Evolutionary conservation across 345 rosid genomes (phyloP), one percentile per base, ranked within the genome.

Genomic region (Citrus glauca): DNA sequence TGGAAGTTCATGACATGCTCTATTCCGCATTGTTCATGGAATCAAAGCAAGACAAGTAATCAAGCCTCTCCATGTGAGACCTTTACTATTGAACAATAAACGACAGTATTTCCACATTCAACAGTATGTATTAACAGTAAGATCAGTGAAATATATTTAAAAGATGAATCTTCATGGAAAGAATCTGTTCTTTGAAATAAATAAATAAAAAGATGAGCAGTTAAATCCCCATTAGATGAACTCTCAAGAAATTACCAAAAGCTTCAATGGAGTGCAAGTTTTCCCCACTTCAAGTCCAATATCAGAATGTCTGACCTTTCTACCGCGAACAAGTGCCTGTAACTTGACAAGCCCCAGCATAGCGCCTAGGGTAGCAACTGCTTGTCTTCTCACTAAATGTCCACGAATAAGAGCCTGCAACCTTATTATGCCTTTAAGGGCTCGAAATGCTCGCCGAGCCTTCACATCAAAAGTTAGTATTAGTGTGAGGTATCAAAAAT

Each of bases 391-490:
- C 81, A 93, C 95, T 82, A 96, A 87, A 81, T 96, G 98, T 68
- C 99, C 99, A 78, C 98, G 97, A 77, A 93, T 91, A 74, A 91
- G 90, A 50, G 98, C 98, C 87, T 96, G 99, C 75, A 96, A 90
- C 92, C 97, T 92, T 83, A 96, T 90, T 80, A 96, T 96, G 74
- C 98, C 99, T 91, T 90, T 96, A 82, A 96, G 97, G 45, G 97
- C 93, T 66, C 87, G 85, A 81, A 92, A 96, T 70, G 99, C 99
- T 72, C 98, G 87, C 2, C 98, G 99, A 71, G 98, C 99, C 99
- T 95, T 86, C 80, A 86, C 78, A 81, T 28, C 74, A 72, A 42
- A 35, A 83, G 74, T 42, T 80, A 72, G 80, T 16, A 60, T 89
- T 74, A 93, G 84, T 77, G 56, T 48, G 22, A 69, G 61, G 60